phyloP scores from a whole-genome alignment of 345 rosid species.

The Combretum micranthum region DNA sequence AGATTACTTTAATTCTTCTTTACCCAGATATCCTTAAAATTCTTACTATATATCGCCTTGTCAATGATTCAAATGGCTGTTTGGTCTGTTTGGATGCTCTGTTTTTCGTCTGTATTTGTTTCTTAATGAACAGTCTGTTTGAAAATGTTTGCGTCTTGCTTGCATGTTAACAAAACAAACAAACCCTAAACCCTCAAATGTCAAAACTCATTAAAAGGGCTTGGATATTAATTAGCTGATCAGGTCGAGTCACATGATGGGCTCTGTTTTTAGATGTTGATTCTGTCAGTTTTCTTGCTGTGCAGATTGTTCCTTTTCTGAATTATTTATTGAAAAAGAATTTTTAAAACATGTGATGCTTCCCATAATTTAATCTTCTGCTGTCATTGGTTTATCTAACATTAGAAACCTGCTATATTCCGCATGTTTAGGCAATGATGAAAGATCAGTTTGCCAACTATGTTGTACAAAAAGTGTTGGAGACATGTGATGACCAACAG shows the following conservation, averaged over 20 bases:
- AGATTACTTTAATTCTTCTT: too few relatives aligned
- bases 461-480: conserved; percentile 81
- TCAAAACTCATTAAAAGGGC: background rate
- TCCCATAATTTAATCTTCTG: conserved; percentile 1
- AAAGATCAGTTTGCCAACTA: conserved; percentile 87
- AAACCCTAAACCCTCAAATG: too few relatives aligned
- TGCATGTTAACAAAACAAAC: too few relatives aligned
- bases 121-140: too few relatives aligned
- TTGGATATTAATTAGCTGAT: background rate
- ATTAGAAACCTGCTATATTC: background rate
- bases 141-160: too few relatives aligned
- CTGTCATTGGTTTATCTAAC: background rate
- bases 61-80: too few relatives aligned
- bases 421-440: conserved; percentile 62
- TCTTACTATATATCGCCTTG: too few relatives aligned
- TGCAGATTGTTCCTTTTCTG: background rate
- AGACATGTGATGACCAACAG: conserved; percentile 73
- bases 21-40: too few relatives aligned
- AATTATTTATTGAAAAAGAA: background rate
- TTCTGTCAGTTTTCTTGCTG: background rate
- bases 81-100: too few relatives aligned
- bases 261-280: background rate
- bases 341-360: background rate
- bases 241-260: conserved; percentile 1
- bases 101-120: too few relatives aligned